Conservation (phyloP, 306 rosid genomes). For the Fragaria vesca region DNA sequence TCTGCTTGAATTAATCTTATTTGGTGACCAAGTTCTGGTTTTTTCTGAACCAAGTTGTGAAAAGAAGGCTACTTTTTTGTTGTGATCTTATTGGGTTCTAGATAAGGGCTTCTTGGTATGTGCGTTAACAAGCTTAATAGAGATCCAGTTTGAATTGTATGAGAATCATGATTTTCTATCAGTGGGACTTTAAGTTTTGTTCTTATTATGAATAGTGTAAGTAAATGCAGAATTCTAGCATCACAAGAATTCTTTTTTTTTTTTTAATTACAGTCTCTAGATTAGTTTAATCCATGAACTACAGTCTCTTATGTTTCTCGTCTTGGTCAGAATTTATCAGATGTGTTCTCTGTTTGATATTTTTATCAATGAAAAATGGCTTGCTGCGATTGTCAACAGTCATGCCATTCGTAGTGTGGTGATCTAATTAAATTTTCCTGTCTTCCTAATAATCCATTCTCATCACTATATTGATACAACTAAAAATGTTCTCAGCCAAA, state of each 20-base stretch:
- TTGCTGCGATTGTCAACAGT: neutral
- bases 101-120: conserved; percentile 14
- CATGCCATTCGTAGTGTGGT: neutral
- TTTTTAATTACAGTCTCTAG: neutral
- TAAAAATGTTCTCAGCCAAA: too few species aligned
- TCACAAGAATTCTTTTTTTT: neutral
- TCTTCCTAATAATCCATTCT: neutral
- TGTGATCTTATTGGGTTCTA: neutral
- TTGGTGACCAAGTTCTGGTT: conserved; percentile 8
- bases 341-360: neutral
- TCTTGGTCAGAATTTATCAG: neutral
- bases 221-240: conserved; percentile 9
- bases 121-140: too few species aligned
- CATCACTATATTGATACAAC: neutral
- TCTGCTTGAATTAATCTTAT: neutral
- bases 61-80: neutral
- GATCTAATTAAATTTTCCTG: neutral
- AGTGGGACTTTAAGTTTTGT: neutral
- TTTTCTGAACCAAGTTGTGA: conserved; percentile 11
- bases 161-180: neutral
- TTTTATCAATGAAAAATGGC: neutral
- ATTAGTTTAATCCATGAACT: neutral
- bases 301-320: neutral
- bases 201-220: conserved; percentile 14
- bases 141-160: neutral